Evolutionary conservation across 2,329 filamentous ascomycete species (phyloP).

Genomic region (Microsporum ferrugineum): DNA sequence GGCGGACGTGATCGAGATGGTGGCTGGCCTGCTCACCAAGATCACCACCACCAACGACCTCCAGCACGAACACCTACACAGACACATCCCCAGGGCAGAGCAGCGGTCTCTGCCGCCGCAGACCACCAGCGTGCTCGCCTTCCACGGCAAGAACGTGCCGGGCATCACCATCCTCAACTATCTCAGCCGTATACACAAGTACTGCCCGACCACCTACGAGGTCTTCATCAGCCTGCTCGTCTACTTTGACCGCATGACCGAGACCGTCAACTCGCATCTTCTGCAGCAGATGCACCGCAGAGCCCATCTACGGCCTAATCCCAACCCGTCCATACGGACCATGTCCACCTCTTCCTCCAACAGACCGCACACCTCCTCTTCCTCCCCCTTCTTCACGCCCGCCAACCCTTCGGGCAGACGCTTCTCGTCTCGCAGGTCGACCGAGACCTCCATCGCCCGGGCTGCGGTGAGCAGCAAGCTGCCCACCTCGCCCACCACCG

Average conservation of each 20-base stretch:
- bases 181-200: conserved; percentile 90
- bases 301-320: conserved; percentile 14
- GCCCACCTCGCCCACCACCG: not conserved
- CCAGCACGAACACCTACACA: conserved; percentile 83
- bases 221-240: conserved; percentile 91
- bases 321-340: conserved; percentile 14
- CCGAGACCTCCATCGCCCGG: not conserved
- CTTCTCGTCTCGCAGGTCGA: conserved; percentile 11
- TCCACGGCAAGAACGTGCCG: conserved; percentile 95
- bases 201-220: conserved; percentile 96
- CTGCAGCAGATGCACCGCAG: conserved; percentile 48
- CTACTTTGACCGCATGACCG: conserved; percentile 98
- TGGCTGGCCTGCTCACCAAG: conserved; percentile 87
- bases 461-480: not conserved
- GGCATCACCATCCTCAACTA: conserved; percentile 97
- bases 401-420: conserved; percentile 14
- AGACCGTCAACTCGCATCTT: conserved; percentile 75
- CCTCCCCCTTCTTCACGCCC: conserved; percentile 14
- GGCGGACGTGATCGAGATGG: conserved; percentile 96
- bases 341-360: conserved; percentile 12
- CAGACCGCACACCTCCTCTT: conserved; percentile 14
- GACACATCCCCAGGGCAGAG: conserved; percentile 53
- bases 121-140: conserved; percentile 71
- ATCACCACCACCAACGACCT: conserved; percentile 94
- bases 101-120: conserved; percentile 50